Evolutionary conservation across 1,284 basidiomycete genomes (phyloP).

Genomic region (Coniferiporia sulphurascens): DNA sequence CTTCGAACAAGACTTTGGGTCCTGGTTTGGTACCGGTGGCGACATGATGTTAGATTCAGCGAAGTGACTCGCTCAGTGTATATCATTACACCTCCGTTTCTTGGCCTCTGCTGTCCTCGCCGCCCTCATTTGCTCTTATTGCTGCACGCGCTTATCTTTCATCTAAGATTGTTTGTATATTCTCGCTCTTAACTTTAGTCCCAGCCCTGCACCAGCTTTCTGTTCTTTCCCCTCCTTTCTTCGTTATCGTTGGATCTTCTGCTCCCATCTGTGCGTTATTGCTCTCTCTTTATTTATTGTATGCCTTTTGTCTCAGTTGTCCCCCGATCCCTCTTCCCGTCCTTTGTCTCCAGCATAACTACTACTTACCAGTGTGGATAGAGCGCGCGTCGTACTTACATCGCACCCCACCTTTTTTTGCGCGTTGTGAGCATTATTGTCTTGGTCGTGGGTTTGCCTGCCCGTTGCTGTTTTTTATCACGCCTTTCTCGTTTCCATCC

Average conservation of each 20-base stretch:
- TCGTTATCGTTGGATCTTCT: neutral
- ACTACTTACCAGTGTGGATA: no score
- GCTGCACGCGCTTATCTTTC: constrained; percentile 5
- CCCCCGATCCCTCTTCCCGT: no score
- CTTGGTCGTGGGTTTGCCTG: no score
- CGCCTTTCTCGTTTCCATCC: no score
- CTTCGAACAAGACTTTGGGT: constrained; percentile 13
- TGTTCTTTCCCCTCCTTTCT: neutral
- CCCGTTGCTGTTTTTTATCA: no score
- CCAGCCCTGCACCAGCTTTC: neutral
- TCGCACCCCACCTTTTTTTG: no score
- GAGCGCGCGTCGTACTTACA: no score
- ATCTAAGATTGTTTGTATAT: constrained; percentile 5
- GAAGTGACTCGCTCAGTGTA: constrained; percentile 8
- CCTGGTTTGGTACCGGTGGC: constrained; percentile 10
- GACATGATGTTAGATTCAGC: constrained; percentile 12
- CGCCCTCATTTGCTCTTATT: neutral
- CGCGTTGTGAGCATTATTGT: no score
- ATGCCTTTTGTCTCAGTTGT: no score
- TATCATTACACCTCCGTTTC: neutral
- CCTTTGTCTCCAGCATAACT: no score
- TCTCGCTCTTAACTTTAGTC: constrained; percentile 4
- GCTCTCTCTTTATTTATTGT: no score
- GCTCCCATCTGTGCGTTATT: neutral
- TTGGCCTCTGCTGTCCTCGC: neutral